Evolutionary conservation across 768 basidiomycete species (phyloP).

Genomic region (Termitomyces sp.): DNA sequence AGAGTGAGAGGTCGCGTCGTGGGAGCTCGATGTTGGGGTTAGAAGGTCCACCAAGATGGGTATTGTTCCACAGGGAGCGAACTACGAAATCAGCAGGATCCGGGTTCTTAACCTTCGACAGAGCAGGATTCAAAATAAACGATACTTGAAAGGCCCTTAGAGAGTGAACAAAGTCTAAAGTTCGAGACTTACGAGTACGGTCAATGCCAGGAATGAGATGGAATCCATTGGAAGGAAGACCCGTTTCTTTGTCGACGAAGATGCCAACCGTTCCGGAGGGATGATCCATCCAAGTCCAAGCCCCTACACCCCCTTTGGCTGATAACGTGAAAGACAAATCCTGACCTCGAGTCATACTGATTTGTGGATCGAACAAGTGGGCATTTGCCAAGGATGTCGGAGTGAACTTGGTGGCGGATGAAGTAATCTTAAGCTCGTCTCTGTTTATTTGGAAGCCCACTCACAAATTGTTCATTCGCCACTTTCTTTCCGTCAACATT

Average conservation of each 20-base stretch:
- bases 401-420: slow-evolving; percentile 36
- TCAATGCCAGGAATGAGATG: slow-evolving; percentile 52
- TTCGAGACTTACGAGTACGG: slow-evolving; percentile 39
- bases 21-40: background rate
- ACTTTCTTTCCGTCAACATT: slow-evolving; percentile 34
- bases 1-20: background rate
- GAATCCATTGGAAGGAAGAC: slow-evolving; percentile 45
- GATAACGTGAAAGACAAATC: slow-evolving; percentile 48
- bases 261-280: slow-evolving; percentile 50
- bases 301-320: slow-evolving; percentile 49
- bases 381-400: slow-evolving; percentile 45
- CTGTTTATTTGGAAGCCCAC: slow-evolving; percentile 12
- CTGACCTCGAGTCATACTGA: slow-evolving; percentile 26
- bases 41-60: slow-evolving; percentile 22
- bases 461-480: slow-evolving; percentile 50
- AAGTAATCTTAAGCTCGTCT: background rate
- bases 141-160: slow-evolving; percentile 37
- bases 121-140: slow-evolving; percentile 33
- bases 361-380: slow-evolving; percentile 46
- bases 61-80: slow-evolving; percentile 53
- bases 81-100: slow-evolving; percentile 43
- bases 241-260: slow-evolving; percentile 42
- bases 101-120: slow-evolving; percentile 36
- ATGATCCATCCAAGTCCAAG: slow-evolving; percentile 61
- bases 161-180: background rate